Evolutionary conservation across 2,329 filamentous ascomycete species (phyloP), one percentile per base, ranked within the genome.

Genomic region (Pseudomassariella vexata): DNA sequence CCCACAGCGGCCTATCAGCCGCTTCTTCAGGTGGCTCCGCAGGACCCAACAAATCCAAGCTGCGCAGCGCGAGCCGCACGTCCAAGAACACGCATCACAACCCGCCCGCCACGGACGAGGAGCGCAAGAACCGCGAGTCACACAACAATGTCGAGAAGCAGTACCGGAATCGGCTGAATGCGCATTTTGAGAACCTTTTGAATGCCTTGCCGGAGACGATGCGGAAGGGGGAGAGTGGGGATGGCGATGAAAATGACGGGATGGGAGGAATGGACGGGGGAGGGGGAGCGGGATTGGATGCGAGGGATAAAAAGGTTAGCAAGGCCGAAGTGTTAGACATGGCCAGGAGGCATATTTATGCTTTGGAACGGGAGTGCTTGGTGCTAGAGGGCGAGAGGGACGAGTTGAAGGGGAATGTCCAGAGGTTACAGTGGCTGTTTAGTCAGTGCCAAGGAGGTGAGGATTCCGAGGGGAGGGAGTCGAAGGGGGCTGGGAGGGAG

Each of bases 111-210:
- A 45, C 51, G 21, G 41, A 40, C 12, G 52, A 56, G 39, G 53
- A 57, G 40, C 49, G 50, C 11, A 50, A 50, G 31, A 55, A 45
- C 38, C 47, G 54, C 28, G 52, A 54, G 39, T 57, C 55, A 26
- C 64, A 68, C 42, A 68, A 68, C 46, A 59, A 65, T 30, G 63
- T 67, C 7, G 64, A 68, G 50, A 65, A 66, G 45, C 62, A 67
- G 43, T 68, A 68, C 49, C 61, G 64, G 21, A 65, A 66, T 49
- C 52, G 64, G 16, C 59, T 68, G 20, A 68, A 67, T 37, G 50
- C 53, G 3, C 61, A 68, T 45, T 68, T 66, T 35, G 62, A 65
- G 45, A 52, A 52, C 25, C 57, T 68, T 9, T 52, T 67, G 2
- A 52, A 55, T 22, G 57, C 60, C 1, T 52, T 68, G 1, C 63